phyloP scores from a whole-genome alignment of 2,329 filamentous ascomycete genomes.

The Seiridium cupressi region DNA sequence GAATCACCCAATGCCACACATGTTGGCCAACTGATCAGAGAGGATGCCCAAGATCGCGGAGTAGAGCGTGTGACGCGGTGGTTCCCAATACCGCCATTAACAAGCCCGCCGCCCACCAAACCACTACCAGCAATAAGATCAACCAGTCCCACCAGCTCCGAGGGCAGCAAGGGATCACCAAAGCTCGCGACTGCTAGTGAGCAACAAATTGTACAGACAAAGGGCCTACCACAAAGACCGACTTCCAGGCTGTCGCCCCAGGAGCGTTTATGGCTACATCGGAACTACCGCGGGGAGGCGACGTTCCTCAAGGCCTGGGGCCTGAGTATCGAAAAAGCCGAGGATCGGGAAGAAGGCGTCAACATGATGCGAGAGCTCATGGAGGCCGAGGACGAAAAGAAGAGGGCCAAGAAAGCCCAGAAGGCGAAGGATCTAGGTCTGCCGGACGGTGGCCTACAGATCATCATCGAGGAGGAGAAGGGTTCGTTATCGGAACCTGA shows the following conservation, averaged over 20 bases:
- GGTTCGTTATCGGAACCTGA: conserved; percentile 2
- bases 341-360: conserved; percentile 23
- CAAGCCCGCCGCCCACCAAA: conserved; percentile 15
- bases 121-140: conserved; percentile 17
- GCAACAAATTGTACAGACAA: background rate
- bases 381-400: conserved; percentile 19
- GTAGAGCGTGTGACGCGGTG: background rate
- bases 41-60: background rate
- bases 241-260: conserved; percentile 15
- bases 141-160: background rate
- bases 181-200: background rate
- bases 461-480: conserved; percentile 11
- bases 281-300: conserved; percentile 25
- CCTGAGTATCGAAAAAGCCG: conserved; percentile 18
- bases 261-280: conserved; percentile 25
- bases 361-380: conserved; percentile 23
- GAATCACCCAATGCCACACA: background rate
- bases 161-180: background rate
- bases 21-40: conserved; percentile 6
- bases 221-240: conserved; percentile 1
- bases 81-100: conserved; percentile 14
- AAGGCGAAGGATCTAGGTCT: conserved; percentile 4
- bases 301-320: conserved; percentile 25
- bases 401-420: conserved; percentile 9
- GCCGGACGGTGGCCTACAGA: conserved; percentile 9